Evolutionary conservation across 2,329 filamentous ascomycete species (phyloP).

Genomic region (Botrytis galanthina): DNA sequence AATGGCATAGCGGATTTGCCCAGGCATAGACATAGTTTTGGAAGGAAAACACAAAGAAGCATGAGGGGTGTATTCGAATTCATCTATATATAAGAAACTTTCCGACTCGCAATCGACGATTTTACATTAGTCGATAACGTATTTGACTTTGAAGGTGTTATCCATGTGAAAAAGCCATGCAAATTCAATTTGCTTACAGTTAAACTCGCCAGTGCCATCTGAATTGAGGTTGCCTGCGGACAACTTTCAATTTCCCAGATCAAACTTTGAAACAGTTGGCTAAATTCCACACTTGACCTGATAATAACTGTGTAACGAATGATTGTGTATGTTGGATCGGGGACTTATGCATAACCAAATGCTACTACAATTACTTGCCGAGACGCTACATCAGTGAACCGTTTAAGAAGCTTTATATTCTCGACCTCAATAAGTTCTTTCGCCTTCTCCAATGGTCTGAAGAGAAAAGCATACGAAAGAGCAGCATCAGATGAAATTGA

Average conservation of each 20-base stretch:
- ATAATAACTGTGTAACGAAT: background rate
- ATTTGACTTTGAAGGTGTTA: background rate
- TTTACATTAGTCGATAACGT: background rate
- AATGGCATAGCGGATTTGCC: background rate
- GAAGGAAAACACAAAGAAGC: background rate
- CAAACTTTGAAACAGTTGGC: background rate
- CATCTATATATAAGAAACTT: background rate
- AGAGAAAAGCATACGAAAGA: background rate
- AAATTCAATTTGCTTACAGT: background rate
- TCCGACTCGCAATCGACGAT: accelerated
- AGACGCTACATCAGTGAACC: background rate
- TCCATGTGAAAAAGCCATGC: too few relatives aligned
- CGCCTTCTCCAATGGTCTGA: background rate
- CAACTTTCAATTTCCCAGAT: background rate
- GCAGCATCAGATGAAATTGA: background rate
- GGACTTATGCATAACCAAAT: background rate
- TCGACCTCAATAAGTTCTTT: background rate
- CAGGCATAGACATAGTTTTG: background rate
- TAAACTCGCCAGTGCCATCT: background rate
- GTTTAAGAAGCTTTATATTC: background rate
- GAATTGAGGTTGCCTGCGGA: background rate
- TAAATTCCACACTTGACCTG: background rate
- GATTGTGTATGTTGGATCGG: background rate
- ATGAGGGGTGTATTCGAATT: background rate
- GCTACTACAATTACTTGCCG: too few relatives aligned